These are phyloP conservation scores for Mariannaea sp. DNA, from an alignment of 2,329 filamentous ascomycete genomes.

Conservation along the genomic window DNA sequence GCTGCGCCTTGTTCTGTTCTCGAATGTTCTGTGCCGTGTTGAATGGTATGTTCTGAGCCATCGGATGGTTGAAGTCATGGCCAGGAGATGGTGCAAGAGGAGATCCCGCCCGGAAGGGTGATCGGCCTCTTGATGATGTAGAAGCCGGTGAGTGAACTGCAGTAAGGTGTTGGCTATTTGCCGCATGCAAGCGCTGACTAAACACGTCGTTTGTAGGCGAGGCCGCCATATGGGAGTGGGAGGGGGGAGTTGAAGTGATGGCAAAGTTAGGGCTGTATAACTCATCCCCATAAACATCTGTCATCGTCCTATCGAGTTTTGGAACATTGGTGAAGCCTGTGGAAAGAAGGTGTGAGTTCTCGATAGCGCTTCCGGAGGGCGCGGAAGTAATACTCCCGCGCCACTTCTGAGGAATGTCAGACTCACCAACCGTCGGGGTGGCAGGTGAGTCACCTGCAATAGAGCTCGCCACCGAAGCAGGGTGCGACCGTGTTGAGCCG, in stretches of 20 bases:
- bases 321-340: slow-evolving; percentile 61
- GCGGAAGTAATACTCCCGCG: slow-evolving; percentile 56
- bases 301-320: slow-evolving; percentile 84
- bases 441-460: slow-evolving; percentile 63
- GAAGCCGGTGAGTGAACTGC: slow-evolving; percentile 59
- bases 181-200: slow-evolving; percentile 75
- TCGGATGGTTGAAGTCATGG: slow-evolving; percentile 48
- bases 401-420: slow-evolving; percentile 54
- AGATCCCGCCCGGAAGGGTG: slow-evolving; percentile 79
- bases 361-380: slow-evolving; percentile 6
- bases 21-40: slow-evolving; percentile 63
- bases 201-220: slow-evolving; percentile 65
- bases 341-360: slow-evolving; percentile 62
- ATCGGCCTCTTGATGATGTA: slow-evolving; percentile 65
- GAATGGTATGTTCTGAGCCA: slow-evolving; percentile 42
- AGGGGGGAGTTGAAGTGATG: slow-evolving; percentile 60
- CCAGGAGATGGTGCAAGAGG: slow-evolving; percentile 57
- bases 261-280: slow-evolving; percentile 75
- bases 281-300: slow-evolving; percentile 83
- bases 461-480: slow-evolving; percentile 62
- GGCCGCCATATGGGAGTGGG: slow-evolving; percentile 51
- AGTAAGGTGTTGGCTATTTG: slow-evolving; percentile 73
- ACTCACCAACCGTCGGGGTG: slow-evolving; percentile 58
- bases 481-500: slow-evolving; percentile 51
- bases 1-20: slow-evolving; percentile 64